These are phyloP conservation scores for Myriosclerotinia duriaeana DNA, from an alignment of 2,329 filamentous ascomycete species.

Conservation along the genomic window DNA sequence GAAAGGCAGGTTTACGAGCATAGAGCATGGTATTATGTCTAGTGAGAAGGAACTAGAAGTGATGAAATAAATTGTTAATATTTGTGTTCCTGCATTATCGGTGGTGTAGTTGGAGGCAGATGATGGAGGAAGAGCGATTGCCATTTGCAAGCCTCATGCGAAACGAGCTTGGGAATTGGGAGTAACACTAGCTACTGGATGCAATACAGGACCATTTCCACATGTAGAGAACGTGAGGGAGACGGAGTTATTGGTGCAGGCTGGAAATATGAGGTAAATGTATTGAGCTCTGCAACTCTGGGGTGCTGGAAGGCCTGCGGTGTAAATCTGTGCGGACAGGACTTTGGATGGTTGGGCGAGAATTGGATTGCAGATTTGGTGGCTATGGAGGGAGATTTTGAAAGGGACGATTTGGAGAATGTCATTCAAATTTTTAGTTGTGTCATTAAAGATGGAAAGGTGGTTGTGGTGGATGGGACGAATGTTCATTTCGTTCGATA, in stretches of 20 bases:
- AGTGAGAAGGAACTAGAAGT: background rate
- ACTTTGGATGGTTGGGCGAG: conserved; percentile 13
- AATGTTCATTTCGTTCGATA: too few relatives aligned
- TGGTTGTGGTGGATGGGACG: too few relatives aligned
- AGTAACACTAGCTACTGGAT: background rate
- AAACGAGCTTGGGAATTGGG: too few relatives aligned
- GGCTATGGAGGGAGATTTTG: background rate
- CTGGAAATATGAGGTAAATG: background rate
- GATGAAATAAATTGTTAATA: background rate
- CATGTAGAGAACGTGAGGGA: conserved; percentile 9
- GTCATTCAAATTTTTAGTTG: background rate
- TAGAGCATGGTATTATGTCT: background rate
- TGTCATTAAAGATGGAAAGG: background rate
- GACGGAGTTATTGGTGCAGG: conserved; percentile 1
- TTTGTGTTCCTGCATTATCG: too few relatives aligned
- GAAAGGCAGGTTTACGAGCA: too few relatives aligned
- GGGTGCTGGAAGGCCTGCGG: conserved; percentile 14
- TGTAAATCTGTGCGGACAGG: background rate
- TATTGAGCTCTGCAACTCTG: background rate
- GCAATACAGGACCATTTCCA: background rate
- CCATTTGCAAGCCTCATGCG: too few relatives aligned
- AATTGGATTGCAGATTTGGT: conserved; percentile 8
- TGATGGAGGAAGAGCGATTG: too few relatives aligned
- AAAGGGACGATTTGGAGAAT: background rate
- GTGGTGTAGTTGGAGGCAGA: too few relatives aligned